A percentile compares a stretch with the other conserved stretches of the same genome.
These are phyloP conservation scores for Colletotrichum tropicale DNA, from an alignment of 2,329 filamentous ascomycete species.

Conservation along the genomic window DNA sequence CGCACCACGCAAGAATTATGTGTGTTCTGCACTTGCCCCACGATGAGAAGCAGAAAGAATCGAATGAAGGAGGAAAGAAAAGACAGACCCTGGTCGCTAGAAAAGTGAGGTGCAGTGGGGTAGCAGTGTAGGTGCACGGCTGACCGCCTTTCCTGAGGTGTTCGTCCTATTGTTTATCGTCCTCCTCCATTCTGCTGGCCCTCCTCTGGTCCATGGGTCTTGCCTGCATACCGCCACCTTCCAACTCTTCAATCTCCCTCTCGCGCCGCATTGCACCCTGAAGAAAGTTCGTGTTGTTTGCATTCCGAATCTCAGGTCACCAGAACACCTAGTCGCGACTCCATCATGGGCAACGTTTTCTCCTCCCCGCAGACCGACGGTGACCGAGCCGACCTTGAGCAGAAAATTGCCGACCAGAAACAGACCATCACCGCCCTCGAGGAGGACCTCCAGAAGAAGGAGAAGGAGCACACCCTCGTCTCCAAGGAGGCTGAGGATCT, in stretches of 20 bases:
- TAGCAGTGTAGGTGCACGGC: not conserved
- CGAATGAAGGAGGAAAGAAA: not conserved
- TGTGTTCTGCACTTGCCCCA: not conserved
- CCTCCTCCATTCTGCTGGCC: not conserved
- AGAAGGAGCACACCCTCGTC: conserved; percentile 37
- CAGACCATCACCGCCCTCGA: conserved; percentile 38
- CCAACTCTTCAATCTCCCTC: not conserved
- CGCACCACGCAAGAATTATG: not conserved
- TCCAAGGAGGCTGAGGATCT: conserved; percentile 41
- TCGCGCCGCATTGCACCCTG: not conserved
- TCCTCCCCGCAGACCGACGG: conserved; percentile 37
- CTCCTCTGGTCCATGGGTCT: conserved; percentile 13
- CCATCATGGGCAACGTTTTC: conserved; percentile 43
- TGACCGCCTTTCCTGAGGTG: conserved; percentile 10
- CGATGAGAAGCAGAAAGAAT: not conserved
- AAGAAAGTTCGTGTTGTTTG: not conserved
- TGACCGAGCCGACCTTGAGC: conserved; percentile 35
- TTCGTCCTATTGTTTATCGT: not conserved
- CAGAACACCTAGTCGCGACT: not conserved
- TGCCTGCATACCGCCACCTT: conserved; percentile 1
- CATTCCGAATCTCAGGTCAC: not conserved
- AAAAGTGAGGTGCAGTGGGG: not conserved
- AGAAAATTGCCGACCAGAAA: conserved; percentile 42
- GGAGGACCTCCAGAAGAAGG: conserved; percentile 39
- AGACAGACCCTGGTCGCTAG: not conserved